A percentile compares a stretch with the other conserved stretches of the same genome.
Conservation (phyloP, 177 flowering plant species). For the Vitis hybrid region DNA sequence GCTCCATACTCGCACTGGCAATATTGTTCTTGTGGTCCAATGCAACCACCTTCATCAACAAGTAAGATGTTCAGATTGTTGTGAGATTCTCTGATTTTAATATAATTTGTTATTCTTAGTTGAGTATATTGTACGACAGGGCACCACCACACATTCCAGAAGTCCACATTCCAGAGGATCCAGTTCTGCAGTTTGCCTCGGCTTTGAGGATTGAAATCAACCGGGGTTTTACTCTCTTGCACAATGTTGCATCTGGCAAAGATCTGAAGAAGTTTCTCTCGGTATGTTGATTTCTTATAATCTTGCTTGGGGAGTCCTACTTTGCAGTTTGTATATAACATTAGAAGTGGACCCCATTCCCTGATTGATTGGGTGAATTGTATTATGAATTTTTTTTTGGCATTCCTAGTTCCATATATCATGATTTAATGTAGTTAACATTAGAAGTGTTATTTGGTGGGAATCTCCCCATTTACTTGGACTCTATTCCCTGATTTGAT, state of each 20-base stretch:
- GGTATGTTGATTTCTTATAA: constrained; percentile 40
- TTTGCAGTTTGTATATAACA: no score
- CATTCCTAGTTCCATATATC: no score
- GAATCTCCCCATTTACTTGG: no score
- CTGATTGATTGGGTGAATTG: no score
- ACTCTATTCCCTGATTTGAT: no score
- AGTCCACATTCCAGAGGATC: constrained; percentile 66
- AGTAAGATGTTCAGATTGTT: constrained; percentile 43
- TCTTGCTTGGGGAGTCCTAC: neutral
- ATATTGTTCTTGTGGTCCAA: constrained; percentile 80
- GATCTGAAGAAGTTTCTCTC: constrained; percentile 80
- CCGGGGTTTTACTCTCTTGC: constrained; percentile 42
- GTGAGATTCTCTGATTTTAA: no score
- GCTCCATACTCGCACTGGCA: constrained; percentile 53
- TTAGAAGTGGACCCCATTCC: no score
- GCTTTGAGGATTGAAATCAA: constrained; percentile 65
- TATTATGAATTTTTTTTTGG: no score
- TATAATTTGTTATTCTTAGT: neutral
- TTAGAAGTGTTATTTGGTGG: no score
- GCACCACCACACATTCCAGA: constrained; percentile 78
- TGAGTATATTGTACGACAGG: constrained; percentile 29
- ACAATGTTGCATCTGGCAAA: constrained; percentile 75
- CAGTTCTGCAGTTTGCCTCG: constrained; percentile 52
- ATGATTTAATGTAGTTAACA: no score
- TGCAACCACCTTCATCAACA: constrained; percentile 70